These are phyloP conservation scores for Scedosporium boydii DNA, from an alignment of 2,329 filamentous ascomycete species.

Conservation along the genomic window DNA sequence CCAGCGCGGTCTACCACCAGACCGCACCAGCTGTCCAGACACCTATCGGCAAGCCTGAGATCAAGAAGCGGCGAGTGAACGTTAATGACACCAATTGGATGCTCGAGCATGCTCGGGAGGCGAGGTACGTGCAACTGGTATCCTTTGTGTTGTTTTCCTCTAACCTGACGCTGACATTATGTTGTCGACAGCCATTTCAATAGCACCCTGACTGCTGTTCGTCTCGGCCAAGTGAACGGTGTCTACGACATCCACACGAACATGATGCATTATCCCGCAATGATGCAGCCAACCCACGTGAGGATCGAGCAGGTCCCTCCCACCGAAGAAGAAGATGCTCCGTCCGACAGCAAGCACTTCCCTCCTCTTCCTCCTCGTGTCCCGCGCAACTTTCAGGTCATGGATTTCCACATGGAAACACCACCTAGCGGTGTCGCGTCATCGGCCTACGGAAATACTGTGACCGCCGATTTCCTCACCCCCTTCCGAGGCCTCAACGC, in stretches of 20 bases:
- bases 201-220: constrained; percentile 56
- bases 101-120: constrained; percentile 83
- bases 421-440: constrained; percentile 37
- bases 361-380: constrained; percentile 38
- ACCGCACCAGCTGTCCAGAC: constrained; percentile 67
- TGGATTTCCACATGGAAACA: constrained; percentile 45
- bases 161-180: constrained; percentile 8
- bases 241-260: constrained; percentile 95
- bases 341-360: constrained; percentile 28
- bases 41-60: constrained; percentile 65
- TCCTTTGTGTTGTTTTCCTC: background rate
- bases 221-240: constrained; percentile 61
- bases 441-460: constrained; percentile 32
- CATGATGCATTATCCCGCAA: constrained; percentile 73
- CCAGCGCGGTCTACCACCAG: constrained; percentile 90
- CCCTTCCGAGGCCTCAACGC: constrained; percentile 53
- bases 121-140: constrained; percentile 51
- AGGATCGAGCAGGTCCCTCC: constrained; percentile 63
- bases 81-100: constrained; percentile 96
- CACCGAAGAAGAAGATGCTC: constrained; percentile 15
- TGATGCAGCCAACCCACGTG: constrained; percentile 82
- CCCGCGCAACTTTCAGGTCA: constrained; percentile 45
- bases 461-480: constrained; percentile 36
- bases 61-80: constrained; percentile 76
- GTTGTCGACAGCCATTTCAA: constrained; percentile 66